Evolutionary conservation across 306 rosid species (phyloP), one percentile per base, ranked within the genome.

Genomic region (Boehmeria nivea): DNA sequence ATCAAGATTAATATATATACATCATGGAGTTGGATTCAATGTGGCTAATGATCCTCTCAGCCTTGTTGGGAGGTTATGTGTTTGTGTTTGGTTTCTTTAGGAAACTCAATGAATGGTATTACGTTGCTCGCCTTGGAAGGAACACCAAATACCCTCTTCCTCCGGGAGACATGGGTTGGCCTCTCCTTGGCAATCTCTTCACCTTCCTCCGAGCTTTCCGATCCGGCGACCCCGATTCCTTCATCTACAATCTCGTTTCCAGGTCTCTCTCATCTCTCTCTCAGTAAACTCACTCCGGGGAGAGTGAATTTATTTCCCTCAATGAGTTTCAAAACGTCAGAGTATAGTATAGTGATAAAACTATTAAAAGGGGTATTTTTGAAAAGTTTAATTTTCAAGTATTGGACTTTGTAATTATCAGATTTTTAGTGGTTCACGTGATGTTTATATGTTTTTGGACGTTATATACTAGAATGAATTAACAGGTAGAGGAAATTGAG

Each of bases 161-260:
- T 13, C 67, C 67, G 21, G 67, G 67, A 22, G 57, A 50, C 39
- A 48, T 62, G 57, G 58, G 67, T 1, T 62, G 69, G 69, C 69
- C 69, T 51, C 46, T 40, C 20, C 33, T 64, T 43, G 69, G 69
- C 2, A 6, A 13, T 27, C 24, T 40, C 19, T 18, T 9, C 19
- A 12, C 54, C 2, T 51, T 64, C 69, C 38, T 38, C 48, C 53
- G 31, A 53, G 60, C 69, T 28, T 53, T 64, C 69, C 36, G 2
- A 42, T 49, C 57, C 3, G 51, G 6, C 8, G 27, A 53, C 28
- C 69, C 69, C 15, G 69, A 64, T 64, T 64, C 61, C 26, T 51
- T 40, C 50, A 26, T 52, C 15, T 2, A 24, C 59, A 52, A 17
- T 34, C 59, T 63, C 3, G 49, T 63, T 27, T 52, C 60, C 39